Base-by-base conservation (phyloP, 495 filamentous ascomycete genomes). In the Stereocaulon alpinum region DNA sequence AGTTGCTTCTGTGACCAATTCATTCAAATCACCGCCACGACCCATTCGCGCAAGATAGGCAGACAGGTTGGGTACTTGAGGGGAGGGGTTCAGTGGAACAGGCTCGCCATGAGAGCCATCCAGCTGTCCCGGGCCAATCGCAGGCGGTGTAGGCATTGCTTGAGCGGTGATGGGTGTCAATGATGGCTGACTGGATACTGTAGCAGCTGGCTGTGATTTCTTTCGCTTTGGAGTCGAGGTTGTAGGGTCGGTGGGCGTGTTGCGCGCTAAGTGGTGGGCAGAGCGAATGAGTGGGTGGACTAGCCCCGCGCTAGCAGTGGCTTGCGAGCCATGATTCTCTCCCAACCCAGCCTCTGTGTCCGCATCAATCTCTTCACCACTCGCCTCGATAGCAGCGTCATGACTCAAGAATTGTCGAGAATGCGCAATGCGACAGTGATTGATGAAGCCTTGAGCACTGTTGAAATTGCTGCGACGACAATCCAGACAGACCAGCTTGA, bases 381-480 rank as follows among this genome's bases (percentile, higher is more conserved):
- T 92, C 24, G 86, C 88, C 40, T 89, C 76, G n/a, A 93, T 93
- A 44, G 93, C 93, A 56, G 88, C 89, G 67, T 96, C 91, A 66
- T 98, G 93, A 66, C 89, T 96, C 66, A 89, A 86, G 74, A 88
- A 96, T 55, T 91, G 89, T 52, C 89, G 80, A 60, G 83, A 85
- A 71, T 98, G 93, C 10, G 91, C 89, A 58, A 98, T 96, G 44
- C 93, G 90, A 66, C 91, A 96, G 66, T 98, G 93, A 64, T 98
- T 98, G 74, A 98, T 92, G 67, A 98, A 97, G 3, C 93, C 93
- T 70, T 98, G 93, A 1, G 89, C 89, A 70, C 90, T 96, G 47
- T 86, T 90, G 70, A 96, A 97, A 68, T 96, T 87, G 72, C 86
- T 86, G 57, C 89, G 77, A 44, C 88, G 80, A 67, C 93, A 98